Evolutionary conservation across 768 basidiomycete species (phyloP), one percentile per base, ranked within the genome.

Genomic region (Infundibulicybe gibba): DNA sequence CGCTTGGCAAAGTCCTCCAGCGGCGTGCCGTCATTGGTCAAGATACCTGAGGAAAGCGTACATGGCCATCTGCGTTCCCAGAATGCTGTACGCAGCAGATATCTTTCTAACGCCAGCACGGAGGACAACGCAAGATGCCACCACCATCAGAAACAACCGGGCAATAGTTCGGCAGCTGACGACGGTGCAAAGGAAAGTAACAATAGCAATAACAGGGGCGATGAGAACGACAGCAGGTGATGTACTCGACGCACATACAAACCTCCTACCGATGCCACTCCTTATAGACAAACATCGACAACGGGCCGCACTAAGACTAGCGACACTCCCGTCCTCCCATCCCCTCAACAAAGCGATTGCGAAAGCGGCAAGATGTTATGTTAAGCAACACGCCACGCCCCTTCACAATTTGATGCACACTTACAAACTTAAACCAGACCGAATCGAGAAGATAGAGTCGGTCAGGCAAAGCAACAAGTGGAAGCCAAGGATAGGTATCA

Each of bases 1-100:
- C 32, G 61, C 1, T 16, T 69, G 6, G 53, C 58, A 10, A 52
- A 49, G n/a, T 43, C 46, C 1, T 42, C 53, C 4, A 51, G 42
- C 3, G 66, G 68, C 0, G 49, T 63, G 0, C 6, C 48, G n/a
- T n/a, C n/a, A n/a, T n/a, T n/a, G n/a, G 1, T 17, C 47, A 13
- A 37, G 34, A 1, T 34, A 54, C 25, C 45, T 60, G 14, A 35
- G 59, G 12, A 43, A 49, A n/a, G 46, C 66, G 15, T 71, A 66
- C 45, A 38, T 59, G 1, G 35, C 57, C 1, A 50, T 61, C 0
- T 57, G 54, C 0, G 41, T 64, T 3, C 64, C 66, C 0, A 59
- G 56, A 19, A 64, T 68, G 51, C 52, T 64, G 15, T 70, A 69
- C 42, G 61, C 56, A n/a, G n/a, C n/a, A n/a, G n/a, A n/a, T n/a